Evolutionary conservation across 2,329 filamentous ascomycete species (phyloP), one percentile per base, ranked within the genome.

Genomic region (Aspergillus neoniger): DNA sequence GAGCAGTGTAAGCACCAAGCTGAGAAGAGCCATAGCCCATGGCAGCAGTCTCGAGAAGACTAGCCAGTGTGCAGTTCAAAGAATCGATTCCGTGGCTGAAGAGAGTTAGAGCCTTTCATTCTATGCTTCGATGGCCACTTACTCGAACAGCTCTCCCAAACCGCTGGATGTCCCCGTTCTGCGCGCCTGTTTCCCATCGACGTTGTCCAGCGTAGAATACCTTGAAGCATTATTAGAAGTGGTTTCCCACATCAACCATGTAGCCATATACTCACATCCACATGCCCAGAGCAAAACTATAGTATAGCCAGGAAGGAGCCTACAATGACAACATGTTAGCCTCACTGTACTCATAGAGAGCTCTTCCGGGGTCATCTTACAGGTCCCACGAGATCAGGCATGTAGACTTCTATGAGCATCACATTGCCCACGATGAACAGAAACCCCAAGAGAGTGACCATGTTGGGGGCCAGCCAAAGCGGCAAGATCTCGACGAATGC

Each of bases 151-250:
- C 79, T 99, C 95, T 68, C 95, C 95, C 25, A 99, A 84, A 0
- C 92, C 92, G 74, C 92, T 97, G 30, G 94, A 98, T 4, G 94
- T 97, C 56, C 94, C 93, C 4, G 95, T 99, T 71, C 95, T 86
- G 65, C 95, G 86, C 60, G 95, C 95, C 81, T 99, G 95, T 80
- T 99, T 99, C 69, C 95, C 95, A 77, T 99, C 95, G 65, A 98
- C 90, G 76, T 99, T 99, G 82, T 99, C 95, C 89, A 99, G 93
- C 14, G 95, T 99, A 69, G 95, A 96, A 79, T 98, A 89, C 76
- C 82, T 83, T 67, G 43, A 36, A 5, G 36, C 21, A 7, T 17
- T 21, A 53, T 74, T 21, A 73, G 71, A 50, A 15, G 19, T 39
- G n/a, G 21, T 14, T 21, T 32, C 15, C 14, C 23, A 12, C 12